Conservation (phyloP, 345 rosid genomes). For the Acer saccharum region DNA sequence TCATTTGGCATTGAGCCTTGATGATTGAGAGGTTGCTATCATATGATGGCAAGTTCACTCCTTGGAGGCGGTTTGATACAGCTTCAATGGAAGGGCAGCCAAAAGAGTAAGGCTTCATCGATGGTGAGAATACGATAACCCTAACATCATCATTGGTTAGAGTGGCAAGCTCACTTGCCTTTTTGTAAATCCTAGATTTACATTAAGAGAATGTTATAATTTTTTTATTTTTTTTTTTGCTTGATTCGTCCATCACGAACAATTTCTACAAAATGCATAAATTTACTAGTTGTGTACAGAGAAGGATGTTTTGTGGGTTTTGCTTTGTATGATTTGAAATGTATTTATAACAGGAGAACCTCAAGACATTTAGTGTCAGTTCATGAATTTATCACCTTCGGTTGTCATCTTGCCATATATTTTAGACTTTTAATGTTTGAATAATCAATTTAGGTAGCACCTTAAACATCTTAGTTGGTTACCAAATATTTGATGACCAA, state of each 20-base stretch:
- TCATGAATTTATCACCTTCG: no score
- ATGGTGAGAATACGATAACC: constrained; percentile 32
- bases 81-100: constrained; percentile 31
- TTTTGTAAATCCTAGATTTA: constrained; percentile 36
- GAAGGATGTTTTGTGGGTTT: background rate
- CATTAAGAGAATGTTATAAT: constrained; percentile 43
- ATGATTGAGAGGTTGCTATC: no score
- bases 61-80: constrained; percentile 18
- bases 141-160: constrained; percentile 27
- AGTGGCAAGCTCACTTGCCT: constrained; percentile 37
- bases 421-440: no score
- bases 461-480: no score
- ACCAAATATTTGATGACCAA: no score
- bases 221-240: background rate
- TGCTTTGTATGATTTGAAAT: background rate
- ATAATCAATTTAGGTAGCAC: no score
- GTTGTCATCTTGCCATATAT: no score
- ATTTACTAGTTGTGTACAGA: background rate
- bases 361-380: background rate
- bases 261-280: no score
- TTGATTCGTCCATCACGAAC: background rate
- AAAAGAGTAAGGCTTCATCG: constrained; percentile 36
- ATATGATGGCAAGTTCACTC: no score
- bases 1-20: no score
- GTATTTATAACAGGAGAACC: background rate